Percentiles rank a stretch among this genome's conserved stretches.
Conservation (phyloP, 352 stramenopile species). For the Phytopythium ostracodes region DNA sequence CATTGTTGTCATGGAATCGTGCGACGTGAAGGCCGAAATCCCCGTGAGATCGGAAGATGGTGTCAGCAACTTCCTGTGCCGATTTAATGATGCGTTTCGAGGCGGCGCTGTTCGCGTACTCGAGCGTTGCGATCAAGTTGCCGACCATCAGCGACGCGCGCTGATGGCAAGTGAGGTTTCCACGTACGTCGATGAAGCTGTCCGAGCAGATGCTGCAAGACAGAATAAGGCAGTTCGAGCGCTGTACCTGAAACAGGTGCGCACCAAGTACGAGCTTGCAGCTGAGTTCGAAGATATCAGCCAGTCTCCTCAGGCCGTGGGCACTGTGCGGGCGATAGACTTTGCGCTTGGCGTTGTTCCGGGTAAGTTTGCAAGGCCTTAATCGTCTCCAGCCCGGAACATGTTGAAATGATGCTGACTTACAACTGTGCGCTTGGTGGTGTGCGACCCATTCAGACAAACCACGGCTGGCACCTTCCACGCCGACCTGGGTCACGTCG, state of each 20-base stretch:
- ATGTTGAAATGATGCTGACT: not conserved
- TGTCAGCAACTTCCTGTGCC: constrained; percentile 59
- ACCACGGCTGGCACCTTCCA: constrained; percentile 14
- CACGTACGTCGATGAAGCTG: constrained; percentile 32
- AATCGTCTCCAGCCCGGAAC: too few species aligned
- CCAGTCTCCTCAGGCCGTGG: constrained; percentile 41
- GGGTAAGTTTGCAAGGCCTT: constrained; percentile 10
- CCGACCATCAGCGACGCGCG: constrained; percentile 7
- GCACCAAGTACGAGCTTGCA: constrained; percentile 51
- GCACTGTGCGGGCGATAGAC: constrained; percentile 19
- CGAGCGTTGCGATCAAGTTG: constrained; percentile 20
- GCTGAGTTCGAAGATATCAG: constrained; percentile 55
- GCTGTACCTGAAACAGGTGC: constrained; percentile 51
- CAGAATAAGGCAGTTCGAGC: constrained; percentile 39
- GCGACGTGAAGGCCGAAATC: constrained; percentile 31
- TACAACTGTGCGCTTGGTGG: not conserved
- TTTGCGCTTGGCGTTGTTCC: constrained; percentile 43
- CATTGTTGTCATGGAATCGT: constrained; percentile 53
- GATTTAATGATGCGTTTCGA: constrained; percentile 59
- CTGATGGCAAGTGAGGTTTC: constrained; percentile 32
- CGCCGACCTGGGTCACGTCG: constrained; percentile 26
- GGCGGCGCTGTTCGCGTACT: constrained; percentile 24
- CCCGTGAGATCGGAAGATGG: constrained; percentile 35
- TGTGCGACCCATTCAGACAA: not conserved
- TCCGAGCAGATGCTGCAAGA: constrained; percentile 30